phyloP scores from a whole-genome alignment of 2,329 filamentous ascomycete species.

The Fusarium subglutinans region DNA sequence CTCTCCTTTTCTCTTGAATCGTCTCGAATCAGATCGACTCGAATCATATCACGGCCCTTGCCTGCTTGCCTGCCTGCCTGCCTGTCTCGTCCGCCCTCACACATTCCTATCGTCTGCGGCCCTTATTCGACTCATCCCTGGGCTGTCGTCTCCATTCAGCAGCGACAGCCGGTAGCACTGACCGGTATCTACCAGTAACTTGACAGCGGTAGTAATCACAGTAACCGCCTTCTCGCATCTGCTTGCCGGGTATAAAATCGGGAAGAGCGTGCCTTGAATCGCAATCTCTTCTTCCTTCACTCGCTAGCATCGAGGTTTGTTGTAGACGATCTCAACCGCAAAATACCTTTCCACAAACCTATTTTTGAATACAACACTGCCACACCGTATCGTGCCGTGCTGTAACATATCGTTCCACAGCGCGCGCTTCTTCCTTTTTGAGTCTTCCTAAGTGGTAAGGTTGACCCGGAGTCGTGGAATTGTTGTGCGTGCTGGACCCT shows the following conservation, averaged over 20 bases:
- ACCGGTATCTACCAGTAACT: not conserved
- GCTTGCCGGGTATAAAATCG: slow-evolving; percentile 39
- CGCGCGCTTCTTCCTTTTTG: not conserved
- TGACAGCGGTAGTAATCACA: not conserved
- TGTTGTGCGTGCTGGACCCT: slow-evolving; percentile 7
- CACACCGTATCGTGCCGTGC: slow-evolving; percentile 4
- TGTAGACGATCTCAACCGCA: not conserved
- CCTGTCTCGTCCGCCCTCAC: slow-evolving; percentile 16
- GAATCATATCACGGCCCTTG: slow-evolving; percentile 26
- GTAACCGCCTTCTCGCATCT: not conserved
- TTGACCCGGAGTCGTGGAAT: slow-evolving; percentile 1
- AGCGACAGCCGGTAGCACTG: not conserved
- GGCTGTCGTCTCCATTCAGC: slow-evolving; percentile 16
- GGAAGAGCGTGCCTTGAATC: slow-evolving; percentile 26
- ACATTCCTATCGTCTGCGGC: slow-evolving; percentile 6
- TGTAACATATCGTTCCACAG: not conserved
- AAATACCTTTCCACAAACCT: not conserved
- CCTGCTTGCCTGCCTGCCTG: slow-evolving; percentile 1
- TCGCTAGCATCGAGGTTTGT: slow-evolving; percentile 11
- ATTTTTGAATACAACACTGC: not conserved
- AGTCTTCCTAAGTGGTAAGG: not conserved
- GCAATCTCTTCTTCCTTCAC: slow-evolving; percentile 25
- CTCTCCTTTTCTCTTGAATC: slow-evolving; percentile 12
- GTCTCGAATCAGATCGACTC: slow-evolving; percentile 17
- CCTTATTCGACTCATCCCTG: slow-evolving; percentile 15